Evolutionary conservation across 768 basidiomycete species (phyloP).

Genomic region (Rhizopogon vesiculosus): DNA sequence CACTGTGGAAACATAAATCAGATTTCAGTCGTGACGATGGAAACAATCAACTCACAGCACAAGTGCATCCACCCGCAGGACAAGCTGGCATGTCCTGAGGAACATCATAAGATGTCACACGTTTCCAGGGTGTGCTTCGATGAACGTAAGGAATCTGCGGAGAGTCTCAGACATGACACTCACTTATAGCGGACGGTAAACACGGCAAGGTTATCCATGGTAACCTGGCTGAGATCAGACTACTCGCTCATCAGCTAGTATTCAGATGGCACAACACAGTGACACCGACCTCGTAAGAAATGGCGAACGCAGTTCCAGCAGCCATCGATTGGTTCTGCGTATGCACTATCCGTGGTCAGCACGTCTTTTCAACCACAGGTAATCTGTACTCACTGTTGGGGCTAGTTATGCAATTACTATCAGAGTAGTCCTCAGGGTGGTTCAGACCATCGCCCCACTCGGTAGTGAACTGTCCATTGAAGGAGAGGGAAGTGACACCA

Average conservation of each 20-base stretch:
- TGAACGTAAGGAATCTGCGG: background rate
- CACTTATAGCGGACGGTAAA: conserved; percentile 49
- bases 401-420: conserved; percentile 34
- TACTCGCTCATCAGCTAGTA: conserved; percentile 8
- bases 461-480: conserved; percentile 30
- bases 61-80: conserved; percentile 46
- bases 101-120: conserved; percentile 41
- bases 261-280: background rate
- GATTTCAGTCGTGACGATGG: background rate
- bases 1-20: conserved; percentile 28
- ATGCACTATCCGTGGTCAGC: conserved; percentile 35
- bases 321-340: conserved; percentile 46
- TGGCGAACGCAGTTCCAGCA: conserved; percentile 53
- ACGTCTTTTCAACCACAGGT: background rate
- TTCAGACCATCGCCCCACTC: conserved; percentile 43
- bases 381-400: conserved; percentile 40
- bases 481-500: conserved; percentile 41
- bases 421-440: conserved; percentile 39
- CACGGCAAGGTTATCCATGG: conserved; percentile 43
- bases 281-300: conserved; percentile 40
- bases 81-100: conserved; percentile 46
- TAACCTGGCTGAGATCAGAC: conserved; percentile 45
- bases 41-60: conserved; percentile 32
- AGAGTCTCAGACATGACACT: conserved; percentile 5
- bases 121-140: conserved; percentile 49